A percentile compares a stretch with the other conserved stretches of the same genome.
phyloP scores from a whole-genome alignment of 108 stramenopile genomes.

The Skeletonema potamos region DNA sequence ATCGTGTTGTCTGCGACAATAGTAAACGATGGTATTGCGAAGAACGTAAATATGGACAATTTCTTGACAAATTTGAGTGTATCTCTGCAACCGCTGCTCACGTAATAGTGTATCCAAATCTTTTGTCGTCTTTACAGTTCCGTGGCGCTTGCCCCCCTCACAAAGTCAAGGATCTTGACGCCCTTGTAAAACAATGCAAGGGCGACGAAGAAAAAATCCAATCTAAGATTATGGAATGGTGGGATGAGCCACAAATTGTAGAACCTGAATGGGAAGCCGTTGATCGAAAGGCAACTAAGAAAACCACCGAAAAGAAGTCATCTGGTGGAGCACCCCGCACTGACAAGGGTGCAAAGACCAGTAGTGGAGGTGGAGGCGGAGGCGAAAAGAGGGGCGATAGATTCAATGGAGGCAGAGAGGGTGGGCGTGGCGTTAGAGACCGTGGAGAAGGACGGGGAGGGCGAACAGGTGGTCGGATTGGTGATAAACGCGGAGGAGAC shows the following conservation, averaged over 20 bases:
- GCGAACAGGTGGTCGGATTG: conserved; percentile 30
- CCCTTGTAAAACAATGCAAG: conserved; percentile 74
- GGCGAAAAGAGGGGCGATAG: conserved; percentile 17
- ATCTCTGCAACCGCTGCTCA: neutral
- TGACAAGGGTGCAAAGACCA: neutral
- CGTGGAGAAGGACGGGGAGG: conserved; percentile 41
- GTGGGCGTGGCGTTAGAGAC: conserved; percentile 44
- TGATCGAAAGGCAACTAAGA: conserved; percentile 59
- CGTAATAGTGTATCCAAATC: neutral
- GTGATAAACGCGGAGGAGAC: conserved; percentile 20
- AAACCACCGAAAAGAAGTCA: conserved; percentile 14
- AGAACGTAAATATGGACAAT: neutral
- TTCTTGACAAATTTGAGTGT: neutral
- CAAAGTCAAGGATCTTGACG: conserved; percentile 80
- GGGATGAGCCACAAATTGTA: conserved; percentile 65
- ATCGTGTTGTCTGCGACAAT: neutral
- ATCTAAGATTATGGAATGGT: conserved; percentile 75
- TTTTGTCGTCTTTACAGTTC: conserved; percentile 24
- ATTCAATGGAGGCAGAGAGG: conserved; percentile 12
- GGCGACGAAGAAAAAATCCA: conserved; percentile 80
- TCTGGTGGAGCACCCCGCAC: conserved; percentile 14
- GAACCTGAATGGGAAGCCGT: conserved; percentile 80
- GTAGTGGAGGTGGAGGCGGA: conserved; percentile 1
- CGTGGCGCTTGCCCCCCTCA: conserved; percentile 73
- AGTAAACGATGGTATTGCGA: neutral